These are phyloP conservation scores for Penicillium sumatraense DNA, from an alignment of 2,329 filamentous ascomycete species.

Conservation along the genomic window DNA sequence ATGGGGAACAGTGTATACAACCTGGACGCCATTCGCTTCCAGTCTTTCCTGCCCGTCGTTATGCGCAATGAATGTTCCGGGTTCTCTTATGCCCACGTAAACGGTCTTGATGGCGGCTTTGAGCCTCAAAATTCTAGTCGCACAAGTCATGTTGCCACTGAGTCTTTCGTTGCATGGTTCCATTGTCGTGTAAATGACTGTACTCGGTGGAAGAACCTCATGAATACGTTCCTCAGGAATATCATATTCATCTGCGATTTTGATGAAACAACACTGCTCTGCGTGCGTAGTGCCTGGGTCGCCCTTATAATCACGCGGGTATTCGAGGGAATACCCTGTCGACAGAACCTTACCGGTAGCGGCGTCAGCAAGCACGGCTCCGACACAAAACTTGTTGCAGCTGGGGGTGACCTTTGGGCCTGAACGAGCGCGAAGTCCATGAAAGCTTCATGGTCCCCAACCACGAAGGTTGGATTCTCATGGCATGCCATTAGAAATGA, in stretches of 20 bases:
- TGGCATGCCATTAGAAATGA: not conserved
- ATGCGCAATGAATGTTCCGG: constrained; percentile 40
- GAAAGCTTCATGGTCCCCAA: constrained; percentile 41
- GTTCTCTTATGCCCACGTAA: constrained; percentile 47
- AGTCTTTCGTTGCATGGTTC: constrained; percentile 51
- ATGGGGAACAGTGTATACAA: constrained; percentile 20
- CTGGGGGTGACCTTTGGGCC: constrained; percentile 45
- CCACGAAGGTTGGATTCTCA: constrained; percentile 19
- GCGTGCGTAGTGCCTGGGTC: not conserved
- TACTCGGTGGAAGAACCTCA: constrained; percentile 45
- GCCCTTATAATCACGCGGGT: constrained; percentile 40
- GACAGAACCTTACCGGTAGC: constrained; percentile 46
- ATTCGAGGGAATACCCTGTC: constrained; percentile 50
- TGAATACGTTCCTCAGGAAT: constrained; percentile 42
- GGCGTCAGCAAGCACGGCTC: constrained; percentile 44
- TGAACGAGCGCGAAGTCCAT: constrained; percentile 38
- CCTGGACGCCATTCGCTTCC: constrained; percentile 22
- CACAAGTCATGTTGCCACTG: constrained; percentile 46
- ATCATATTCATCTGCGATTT: constrained; percentile 34
- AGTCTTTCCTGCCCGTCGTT: constrained; percentile 24
- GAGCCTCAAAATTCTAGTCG: constrained; percentile 40
- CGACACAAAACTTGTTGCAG: constrained; percentile 49
- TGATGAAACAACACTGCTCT: constrained; percentile 2
- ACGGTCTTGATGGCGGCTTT: constrained; percentile 40
- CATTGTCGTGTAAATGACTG: constrained; percentile 53